Evolutionary conservation across 2,329 filamentous ascomycete species (phyloP).

Genomic region (Monascus ruber): DNA sequence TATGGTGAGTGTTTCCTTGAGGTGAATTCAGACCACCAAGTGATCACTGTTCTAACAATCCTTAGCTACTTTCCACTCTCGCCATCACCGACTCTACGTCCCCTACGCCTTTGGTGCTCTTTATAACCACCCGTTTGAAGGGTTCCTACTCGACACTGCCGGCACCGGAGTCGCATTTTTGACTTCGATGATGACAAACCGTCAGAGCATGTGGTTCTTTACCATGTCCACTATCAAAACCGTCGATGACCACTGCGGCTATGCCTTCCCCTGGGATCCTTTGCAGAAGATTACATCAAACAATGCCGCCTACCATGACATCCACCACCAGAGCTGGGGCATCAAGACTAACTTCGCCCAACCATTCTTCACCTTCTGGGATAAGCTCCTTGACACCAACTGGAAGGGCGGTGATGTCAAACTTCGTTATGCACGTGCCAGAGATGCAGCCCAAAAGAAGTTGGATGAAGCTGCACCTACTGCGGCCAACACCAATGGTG

Average conservation of each 20-base stretch:
- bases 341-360: slow-evolving; percentile 59
- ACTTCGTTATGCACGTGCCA: slow-evolving; percentile 47
- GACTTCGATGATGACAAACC: slow-evolving; percentile 65
- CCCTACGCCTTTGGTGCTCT: slow-evolving; percentile 94
- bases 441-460: slow-evolving; percentile 45
- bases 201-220: slow-evolving; percentile 85
- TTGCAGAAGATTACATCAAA: slow-evolving; percentile 86
- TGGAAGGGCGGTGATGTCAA: slow-evolving; percentile 58
- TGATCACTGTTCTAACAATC: neutral
- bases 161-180: slow-evolving; percentile 80
- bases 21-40: neutral
- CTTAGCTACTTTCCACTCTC: slow-evolving; percentile 75
- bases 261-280: slow-evolving; percentile 89
- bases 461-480: slow-evolving; percentile 35
- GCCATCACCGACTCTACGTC: slow-evolving; percentile 93
- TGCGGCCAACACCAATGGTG: slow-evolving; percentile 15
- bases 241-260: slow-evolving; percentile 94
- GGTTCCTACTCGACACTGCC: slow-evolving; percentile 82
- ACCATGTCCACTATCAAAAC: slow-evolving; percentile 86
- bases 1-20: slow-evolving; percentile 55
- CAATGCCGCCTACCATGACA: slow-evolving; percentile 93
- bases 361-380: slow-evolving; percentile 82
- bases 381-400: slow-evolving; percentile 66
- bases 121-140: slow-evolving; percentile 93
- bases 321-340: slow-evolving; percentile 97